phyloP scores from a whole-genome alignment of 495 filamentous ascomycete species.

The Filosporella fistucella region DNA sequence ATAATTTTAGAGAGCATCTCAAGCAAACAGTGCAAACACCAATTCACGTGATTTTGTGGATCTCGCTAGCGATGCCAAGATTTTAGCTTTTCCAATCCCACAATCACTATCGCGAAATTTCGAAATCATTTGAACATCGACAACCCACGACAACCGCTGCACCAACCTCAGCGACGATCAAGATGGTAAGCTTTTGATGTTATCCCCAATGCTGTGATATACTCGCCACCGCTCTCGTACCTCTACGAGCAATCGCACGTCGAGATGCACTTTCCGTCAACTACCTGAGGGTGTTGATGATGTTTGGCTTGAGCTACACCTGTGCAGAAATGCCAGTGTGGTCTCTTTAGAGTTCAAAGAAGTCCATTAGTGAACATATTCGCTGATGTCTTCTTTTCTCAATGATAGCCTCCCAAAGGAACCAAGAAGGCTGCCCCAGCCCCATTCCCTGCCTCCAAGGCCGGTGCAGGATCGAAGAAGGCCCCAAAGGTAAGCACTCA shows the following conservation, averaged over 20 bases:
- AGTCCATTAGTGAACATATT: constrained; percentile 72
- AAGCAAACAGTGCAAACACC: neutral
- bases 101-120: constrained; percentile 9
- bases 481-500: constrained; percentile 72
- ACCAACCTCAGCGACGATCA: constrained; percentile 27
- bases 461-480: constrained; percentile 82
- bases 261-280: constrained; percentile 46
- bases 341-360: constrained; percentile 91
- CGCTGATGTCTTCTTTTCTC: constrained; percentile 98
- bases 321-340: constrained; percentile 58
- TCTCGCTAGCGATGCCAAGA: constrained; percentile 5
- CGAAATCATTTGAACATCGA: constrained; percentile 22
- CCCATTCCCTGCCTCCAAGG: constrained; percentile 92
- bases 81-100: constrained; percentile 5
- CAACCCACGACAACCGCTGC: constrained; percentile 25
- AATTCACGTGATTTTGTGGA: neutral
- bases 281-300: constrained; percentile 54
- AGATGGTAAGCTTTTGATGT: constrained; percentile 26
- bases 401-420: constrained; percentile 99
- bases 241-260: constrained; percentile 31
- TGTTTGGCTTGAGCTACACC: constrained; percentile 76
- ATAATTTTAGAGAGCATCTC: neutral
- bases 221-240: constrained; percentile 26
- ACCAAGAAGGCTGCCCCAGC: constrained; percentile 94
- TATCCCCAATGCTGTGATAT: constrained; percentile 20